A percentile compares a stretch with the other conserved stretches of the same genome.
Evolutionary conservation across 768 basidiomycete species (phyloP).

Genomic region (Flagelloscypha sp.): DNA sequence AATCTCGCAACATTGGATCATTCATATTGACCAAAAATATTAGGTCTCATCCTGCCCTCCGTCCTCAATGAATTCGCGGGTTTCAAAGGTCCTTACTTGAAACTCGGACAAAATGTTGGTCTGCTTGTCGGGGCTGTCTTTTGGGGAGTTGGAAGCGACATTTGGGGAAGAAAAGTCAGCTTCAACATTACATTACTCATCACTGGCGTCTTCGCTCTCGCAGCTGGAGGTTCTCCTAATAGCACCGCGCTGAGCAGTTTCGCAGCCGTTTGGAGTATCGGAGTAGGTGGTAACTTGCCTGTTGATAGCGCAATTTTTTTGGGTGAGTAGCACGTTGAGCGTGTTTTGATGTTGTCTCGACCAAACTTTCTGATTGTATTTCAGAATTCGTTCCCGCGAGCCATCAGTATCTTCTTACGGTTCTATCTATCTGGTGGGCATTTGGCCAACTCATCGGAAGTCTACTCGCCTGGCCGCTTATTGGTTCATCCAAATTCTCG

Average conservation of each 20-base stretch:
- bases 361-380: not conserved
- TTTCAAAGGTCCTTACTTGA: conserved; percentile 52
- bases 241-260: conserved; percentile 43
- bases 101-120: conserved; percentile 65
- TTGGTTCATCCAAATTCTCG: conserved; percentile 62
- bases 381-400: conserved; percentile 64
- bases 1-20: not conserved
- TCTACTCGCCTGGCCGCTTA: conserved; percentile 65
- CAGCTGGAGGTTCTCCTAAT: conserved; percentile 53
- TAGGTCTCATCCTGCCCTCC: conserved; percentile 55
- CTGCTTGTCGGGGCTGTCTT: conserved; percentile 60
- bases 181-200: conserved; percentile 69
- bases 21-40: conserved; percentile 23
- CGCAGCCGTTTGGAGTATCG: conserved; percentile 52
- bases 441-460: conserved; percentile 59
- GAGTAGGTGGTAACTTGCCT: conserved; percentile 66
- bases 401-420: conserved; percentile 68
- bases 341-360: not conserved
- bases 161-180: conserved; percentile 61
- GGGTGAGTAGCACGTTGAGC: conserved; percentile 29
- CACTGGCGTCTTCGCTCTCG: conserved; percentile 55
- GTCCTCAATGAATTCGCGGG: conserved; percentile 54
- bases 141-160: conserved; percentile 61
- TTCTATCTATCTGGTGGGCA: conserved; percentile 77
- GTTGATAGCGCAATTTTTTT: conserved; percentile 74